Conservation (phyloP, 2,329 filamentous ascomycete species). For the Pseudogymnoascus sp. region DNA sequence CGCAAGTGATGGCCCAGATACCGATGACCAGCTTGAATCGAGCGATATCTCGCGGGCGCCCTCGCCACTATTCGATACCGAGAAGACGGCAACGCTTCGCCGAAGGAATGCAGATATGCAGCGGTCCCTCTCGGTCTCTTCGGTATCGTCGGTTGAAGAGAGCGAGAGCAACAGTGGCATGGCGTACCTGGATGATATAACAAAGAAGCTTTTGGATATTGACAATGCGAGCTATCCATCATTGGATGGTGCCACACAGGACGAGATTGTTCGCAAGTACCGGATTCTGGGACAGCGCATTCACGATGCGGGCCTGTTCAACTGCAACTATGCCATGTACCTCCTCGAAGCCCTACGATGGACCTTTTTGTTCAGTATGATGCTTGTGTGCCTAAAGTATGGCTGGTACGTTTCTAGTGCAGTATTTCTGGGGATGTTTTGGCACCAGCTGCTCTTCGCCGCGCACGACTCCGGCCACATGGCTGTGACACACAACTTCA, state of each 20-base stretch:
- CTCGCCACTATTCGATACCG: constrained; percentile 28
- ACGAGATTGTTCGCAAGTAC: constrained; percentile 71
- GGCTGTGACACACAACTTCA: constrained; percentile 90
- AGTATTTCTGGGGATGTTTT: constrained; percentile 71
- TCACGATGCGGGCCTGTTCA: constrained; percentile 66
- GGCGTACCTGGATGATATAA: constrained; percentile 65
- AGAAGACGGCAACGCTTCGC: constrained; percentile 17
- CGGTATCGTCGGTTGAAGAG: constrained; percentile 47
- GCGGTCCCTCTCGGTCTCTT: constrained; percentile 49
- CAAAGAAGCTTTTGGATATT: constrained; percentile 65
- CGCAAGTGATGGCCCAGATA: background rate
- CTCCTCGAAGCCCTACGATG: constrained; percentile 69
- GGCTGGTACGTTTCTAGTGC: constrained; percentile 65
- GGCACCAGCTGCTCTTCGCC: constrained; percentile 92
- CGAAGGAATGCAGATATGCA: constrained; percentile 22
- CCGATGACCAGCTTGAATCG: constrained; percentile 23
- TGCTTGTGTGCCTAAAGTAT: constrained; percentile 52
- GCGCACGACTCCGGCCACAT: constrained; percentile 96
- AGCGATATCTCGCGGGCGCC: constrained; percentile 26
- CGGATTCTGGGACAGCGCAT: constrained; percentile 68
- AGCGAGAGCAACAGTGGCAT: constrained; percentile 43
- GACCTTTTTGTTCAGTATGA: constrained; percentile 53
- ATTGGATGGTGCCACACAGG: constrained; percentile 66
- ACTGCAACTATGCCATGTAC: constrained; percentile 80
- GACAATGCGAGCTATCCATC: constrained; percentile 77